Percentiles rank a stretch among this genome's conserved stretches.
Conservation (phyloP, 2,329 filamentous ascomycete species). For the Clonostachys rhizophaga region DNA sequence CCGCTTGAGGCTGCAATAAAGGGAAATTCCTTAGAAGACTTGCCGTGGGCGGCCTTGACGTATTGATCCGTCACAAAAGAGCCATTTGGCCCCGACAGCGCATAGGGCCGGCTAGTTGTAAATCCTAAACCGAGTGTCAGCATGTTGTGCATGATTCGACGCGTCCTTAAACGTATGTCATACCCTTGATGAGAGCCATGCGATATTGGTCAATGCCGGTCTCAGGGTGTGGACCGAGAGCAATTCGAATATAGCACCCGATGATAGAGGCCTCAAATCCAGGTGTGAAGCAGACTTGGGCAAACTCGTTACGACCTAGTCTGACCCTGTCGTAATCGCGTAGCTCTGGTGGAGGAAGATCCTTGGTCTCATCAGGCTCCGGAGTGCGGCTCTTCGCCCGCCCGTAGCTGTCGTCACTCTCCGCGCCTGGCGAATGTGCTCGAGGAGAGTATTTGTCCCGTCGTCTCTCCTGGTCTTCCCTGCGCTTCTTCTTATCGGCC, state of each 20-base stretch:
- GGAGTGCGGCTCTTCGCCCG: constrained; percentile 49
- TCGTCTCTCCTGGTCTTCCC: constrained; percentile 54
- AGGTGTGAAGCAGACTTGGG: constrained; percentile 88
- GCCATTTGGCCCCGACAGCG: constrained; percentile 73
- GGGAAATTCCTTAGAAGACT: constrained; percentile 77
- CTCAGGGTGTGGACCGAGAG: constrained; percentile 70
- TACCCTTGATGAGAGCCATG: constrained; percentile 84
- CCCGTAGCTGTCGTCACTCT: constrained; percentile 64
- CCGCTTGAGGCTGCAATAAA: constrained; percentile 89
- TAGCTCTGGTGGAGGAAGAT: constrained; percentile 67
- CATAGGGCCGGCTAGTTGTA: constrained; percentile 74
- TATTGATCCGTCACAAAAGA: constrained; percentile 83
- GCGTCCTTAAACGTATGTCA: constrained; percentile 6
- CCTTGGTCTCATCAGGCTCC: constrained; percentile 63
- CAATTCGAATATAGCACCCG: constrained; percentile 82
- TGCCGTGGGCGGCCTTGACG: constrained; percentile 75
- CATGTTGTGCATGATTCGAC: background rate
- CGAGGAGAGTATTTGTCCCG: constrained; percentile 37
- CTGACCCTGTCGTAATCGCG: constrained; percentile 81
- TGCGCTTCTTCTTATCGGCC: constrained; percentile 51
- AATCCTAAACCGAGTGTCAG: constrained; percentile 54
- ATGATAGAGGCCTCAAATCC: constrained; percentile 78
- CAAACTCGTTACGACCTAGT: constrained; percentile 81
- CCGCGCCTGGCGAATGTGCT: constrained; percentile 40
- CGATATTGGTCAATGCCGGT: constrained; percentile 77